Conservation (phyloP, 78 protist genomes). For the Dictyostelium capitatum region DNA sequence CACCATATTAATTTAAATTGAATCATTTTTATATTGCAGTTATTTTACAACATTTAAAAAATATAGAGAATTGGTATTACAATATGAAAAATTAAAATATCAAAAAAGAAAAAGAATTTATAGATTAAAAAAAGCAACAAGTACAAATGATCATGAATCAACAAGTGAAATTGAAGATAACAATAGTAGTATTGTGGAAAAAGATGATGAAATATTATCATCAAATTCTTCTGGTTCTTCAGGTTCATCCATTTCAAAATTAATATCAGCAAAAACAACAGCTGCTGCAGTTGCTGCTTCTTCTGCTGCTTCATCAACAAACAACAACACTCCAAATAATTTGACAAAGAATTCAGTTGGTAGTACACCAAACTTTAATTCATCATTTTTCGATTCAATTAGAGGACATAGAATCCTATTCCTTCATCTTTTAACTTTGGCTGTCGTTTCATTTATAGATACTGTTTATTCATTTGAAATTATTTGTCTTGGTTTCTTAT, state of each 20-base stretch:
- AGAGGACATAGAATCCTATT: slow-evolving; percentile 42
- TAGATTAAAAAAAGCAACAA: slow-evolving; percentile 1
- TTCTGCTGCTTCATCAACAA: not conserved
- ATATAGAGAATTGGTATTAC: slow-evolving; percentile 39
- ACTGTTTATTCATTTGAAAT: slow-evolving; percentile 46
- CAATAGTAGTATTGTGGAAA: not conserved
- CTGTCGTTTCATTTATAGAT: slow-evolving; percentile 33
- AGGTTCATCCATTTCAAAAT: not conserved
- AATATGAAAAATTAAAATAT: slow-evolving; percentile 18
- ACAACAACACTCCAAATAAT: not conserved
- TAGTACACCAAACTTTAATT: not conserved
- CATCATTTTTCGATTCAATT: slow-evolving; percentile 23
- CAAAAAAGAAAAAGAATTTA: slow-evolving; percentile 34
- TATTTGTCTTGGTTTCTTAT: slow-evolving; percentile 11
- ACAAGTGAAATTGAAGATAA: slow-evolving; percentile 10
- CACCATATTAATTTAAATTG: too few relatives aligned
- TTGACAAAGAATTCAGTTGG: not conserved
- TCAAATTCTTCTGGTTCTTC: not conserved
- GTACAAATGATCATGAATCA: not conserved
- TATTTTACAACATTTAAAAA: slow-evolving; percentile 48
- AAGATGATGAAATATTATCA: not conserved
- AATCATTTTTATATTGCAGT: too few relatives aligned
- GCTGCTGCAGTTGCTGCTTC: not conserved
- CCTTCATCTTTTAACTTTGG: slow-evolving; percentile 22
- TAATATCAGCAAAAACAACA: not conserved